Percentiles rank a stretch among this genome's conserved stretches.
Conservation (phyloP, 371 early-diverging fungal genomes). For the Chytridiales sp. region DNA sequence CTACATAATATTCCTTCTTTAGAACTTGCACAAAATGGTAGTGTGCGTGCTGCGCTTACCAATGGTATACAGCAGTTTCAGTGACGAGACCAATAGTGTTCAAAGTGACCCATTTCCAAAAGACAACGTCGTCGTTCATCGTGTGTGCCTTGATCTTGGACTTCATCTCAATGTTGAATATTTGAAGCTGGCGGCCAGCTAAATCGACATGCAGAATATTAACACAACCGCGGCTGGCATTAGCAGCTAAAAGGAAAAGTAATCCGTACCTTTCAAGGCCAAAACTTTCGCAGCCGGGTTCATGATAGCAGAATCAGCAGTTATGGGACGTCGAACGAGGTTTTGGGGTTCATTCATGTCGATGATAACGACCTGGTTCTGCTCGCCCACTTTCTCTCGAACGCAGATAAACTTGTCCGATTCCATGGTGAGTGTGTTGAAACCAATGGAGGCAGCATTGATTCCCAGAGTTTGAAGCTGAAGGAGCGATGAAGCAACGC, state of each 20-base stretch:
- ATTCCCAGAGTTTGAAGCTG: conserved; percentile 91
- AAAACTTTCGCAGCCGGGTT: conserved; percentile 89
- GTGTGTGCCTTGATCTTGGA: conserved; percentile 88
- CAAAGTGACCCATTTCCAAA: conserved; percentile 94
- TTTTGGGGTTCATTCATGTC: conserved; percentile 84
- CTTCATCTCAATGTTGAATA: conserved; percentile 94
- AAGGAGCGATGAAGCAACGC: not conserved
- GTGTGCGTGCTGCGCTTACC: conserved; percentile 45
- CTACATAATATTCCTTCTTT: not conserved
- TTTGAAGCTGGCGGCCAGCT: conserved; percentile 91
- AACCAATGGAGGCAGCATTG: conserved; percentile 88
- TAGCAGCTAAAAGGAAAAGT: not conserved
- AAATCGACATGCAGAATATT: not conserved
- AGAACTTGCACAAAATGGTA: not conserved
- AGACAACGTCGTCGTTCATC: conserved; percentile 92
- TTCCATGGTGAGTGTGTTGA: conserved; percentile 96
- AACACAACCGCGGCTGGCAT: not conserved
- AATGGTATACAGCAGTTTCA: conserved; percentile 86
- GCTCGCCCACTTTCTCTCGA: conserved; percentile 84
- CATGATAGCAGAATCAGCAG: conserved; percentile 98
- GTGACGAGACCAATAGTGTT: conserved; percentile 92
- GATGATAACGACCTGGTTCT: conserved; percentile 89
- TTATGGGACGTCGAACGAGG: conserved; percentile 86
- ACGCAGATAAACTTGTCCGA: conserved; percentile 97
- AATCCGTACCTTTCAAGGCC: conserved; percentile 83